Conservation (phyloP, 495 filamentous ascomycete species). For the Aspergillus sclerotioniger region DNA sequence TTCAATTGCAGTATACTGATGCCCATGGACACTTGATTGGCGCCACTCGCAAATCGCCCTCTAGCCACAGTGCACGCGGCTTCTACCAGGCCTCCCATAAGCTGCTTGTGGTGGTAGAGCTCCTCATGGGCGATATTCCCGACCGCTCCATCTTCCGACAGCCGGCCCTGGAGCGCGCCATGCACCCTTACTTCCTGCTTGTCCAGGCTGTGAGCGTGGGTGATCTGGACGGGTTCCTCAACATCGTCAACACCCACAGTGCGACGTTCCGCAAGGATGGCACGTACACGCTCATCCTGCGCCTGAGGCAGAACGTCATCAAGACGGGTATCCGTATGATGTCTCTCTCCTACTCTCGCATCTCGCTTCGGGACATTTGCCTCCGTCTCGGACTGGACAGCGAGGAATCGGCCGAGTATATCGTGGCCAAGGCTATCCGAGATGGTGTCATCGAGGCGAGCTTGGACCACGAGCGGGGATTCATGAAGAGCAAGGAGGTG, state of each 20-base stretch:
- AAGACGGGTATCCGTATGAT: slow-evolving; percentile 99
- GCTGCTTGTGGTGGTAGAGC: slow-evolving; percentile 88
- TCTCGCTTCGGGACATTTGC: slow-evolving; percentile 97
- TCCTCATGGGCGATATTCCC: slow-evolving; percentile 98
- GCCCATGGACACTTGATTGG: slow-evolving; percentile 92
- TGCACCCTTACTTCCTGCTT: slow-evolving; percentile 88
- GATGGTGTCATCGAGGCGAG: slow-evolving; percentile 98
- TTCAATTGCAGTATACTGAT: slow-evolving; percentile 93
- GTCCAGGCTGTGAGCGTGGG: slow-evolving; percentile 94
- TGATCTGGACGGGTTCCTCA: slow-evolving; percentile 87
- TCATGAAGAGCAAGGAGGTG: slow-evolving; percentile 97
- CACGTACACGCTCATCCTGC: slow-evolving; percentile 92
- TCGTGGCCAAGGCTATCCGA: slow-evolving; percentile 96
- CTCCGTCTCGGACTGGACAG: slow-evolving; percentile 87
- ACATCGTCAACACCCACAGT: slow-evolving; percentile 73
- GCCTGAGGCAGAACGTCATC: slow-evolving; percentile 96
- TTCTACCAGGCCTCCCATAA: slow-evolving; percentile 96
- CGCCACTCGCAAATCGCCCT: slow-evolving; percentile 90
- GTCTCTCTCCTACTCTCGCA: slow-evolving; percentile 94
- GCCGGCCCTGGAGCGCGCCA: slow-evolving; percentile 75
- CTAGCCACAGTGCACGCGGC: slow-evolving; percentile 80
- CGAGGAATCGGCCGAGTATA: slow-evolving; percentile 97
- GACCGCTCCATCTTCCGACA: slow-evolving; percentile 92
- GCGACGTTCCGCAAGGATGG: slow-evolving; percentile 87
- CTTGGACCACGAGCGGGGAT: slow-evolving; percentile 88